Conservation (phyloP, 192 early-diverging fungal genomes). For the Obelidium mucronatum region DNA sequence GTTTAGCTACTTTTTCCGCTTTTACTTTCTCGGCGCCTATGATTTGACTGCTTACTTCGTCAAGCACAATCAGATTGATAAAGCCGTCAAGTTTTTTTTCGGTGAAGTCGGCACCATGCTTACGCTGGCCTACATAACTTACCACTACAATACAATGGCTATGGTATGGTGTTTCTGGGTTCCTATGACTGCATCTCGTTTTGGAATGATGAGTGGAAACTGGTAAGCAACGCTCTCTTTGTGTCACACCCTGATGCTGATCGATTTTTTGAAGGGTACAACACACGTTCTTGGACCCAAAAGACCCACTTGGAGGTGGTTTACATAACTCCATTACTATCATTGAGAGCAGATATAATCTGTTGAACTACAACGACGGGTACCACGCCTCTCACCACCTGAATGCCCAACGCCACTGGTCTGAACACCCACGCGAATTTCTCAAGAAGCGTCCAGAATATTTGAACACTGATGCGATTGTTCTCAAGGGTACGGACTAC, state of each 20-base stretch:
- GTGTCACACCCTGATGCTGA: neutral
- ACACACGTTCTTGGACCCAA: constrained; percentile 49
- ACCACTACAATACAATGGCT: constrained; percentile 29
- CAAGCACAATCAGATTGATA: constrained; percentile 22
- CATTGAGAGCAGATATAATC: constrained; percentile 43
- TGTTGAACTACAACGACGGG: constrained; percentile 48
- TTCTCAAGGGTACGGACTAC: constrained; percentile 45
- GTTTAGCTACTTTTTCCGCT: constrained; percentile 43
- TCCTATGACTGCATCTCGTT: constrained; percentile 42
- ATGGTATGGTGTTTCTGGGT: constrained; percentile 40
- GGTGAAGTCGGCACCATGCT: constrained; percentile 36
- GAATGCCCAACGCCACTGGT: constrained; percentile 51
- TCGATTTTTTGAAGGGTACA: constrained; percentile 26
- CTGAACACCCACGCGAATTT: constrained; percentile 52
- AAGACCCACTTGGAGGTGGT: constrained; percentile 42
- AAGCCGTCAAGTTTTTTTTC: constrained; percentile 8
- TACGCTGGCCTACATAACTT: constrained; percentile 20
- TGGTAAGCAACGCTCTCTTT: constrained; percentile 32
- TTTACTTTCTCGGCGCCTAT: constrained; percentile 37
- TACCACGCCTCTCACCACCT: constrained; percentile 58
- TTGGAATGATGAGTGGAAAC: constrained; percentile 57
- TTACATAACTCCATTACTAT: constrained; percentile 43
- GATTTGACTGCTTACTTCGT: constrained; percentile 46
- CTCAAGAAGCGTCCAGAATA: constrained; percentile 27
- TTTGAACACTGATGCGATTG: constrained; percentile 27